Evolutionary conservation across 345 rosid genomes (phyloP), one percentile per base, ranked within the genome.

Genomic region (Viola odorata): DNA sequence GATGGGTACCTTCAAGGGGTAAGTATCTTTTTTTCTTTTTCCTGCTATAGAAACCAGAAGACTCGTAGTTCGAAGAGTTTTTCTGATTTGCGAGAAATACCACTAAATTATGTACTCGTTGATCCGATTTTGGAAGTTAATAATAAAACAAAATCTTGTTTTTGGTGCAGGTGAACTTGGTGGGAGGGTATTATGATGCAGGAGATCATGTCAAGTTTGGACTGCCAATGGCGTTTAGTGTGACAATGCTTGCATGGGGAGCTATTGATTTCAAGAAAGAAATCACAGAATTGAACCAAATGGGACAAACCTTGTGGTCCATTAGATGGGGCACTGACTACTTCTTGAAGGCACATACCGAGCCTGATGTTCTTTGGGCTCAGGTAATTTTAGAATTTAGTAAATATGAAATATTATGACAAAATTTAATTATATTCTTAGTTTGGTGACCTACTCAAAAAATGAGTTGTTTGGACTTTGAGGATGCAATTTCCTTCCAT

Each of bases 241-340:
- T 71, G 14, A 71, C 71, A 48, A 71, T 71, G 71, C 57, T 71
- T 42, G 70, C 71, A 4, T 71, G 71, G 75, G 67, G 75, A 60
- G 70, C 67, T 51, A 32, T 61, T 60, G 75, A 71, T 41, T 71
- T 65, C 59, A 23, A 57, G 17, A 60, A 61, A 11, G 67, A 71
- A 3, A 56, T 71, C 60, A 51, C 63, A 0, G 57, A 14, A 5
- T 16, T 61, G 3, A 32, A 66, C 54, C 63, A 66, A 17, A 61
- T 66, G 70, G 55, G 64, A 16, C 76, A 81, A 37, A 32, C 89
- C 15, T 61, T 89, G 60, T 71, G 74, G 76, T 77, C 98, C 40
- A 76, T 91, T 52, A 75, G 68, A 79, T 91, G 96, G 96, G 92
- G 84, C 11, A 82, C 95, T 45, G 95, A 89, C 67, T 91, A 91